Percentiles rank a stretch among this genome's conserved stretches.
These are phyloP conservation scores for Hordeum marinum DNA, from an alignment of 176 grass and related monocot genomes.

Conservation along the genomic window DNA sequence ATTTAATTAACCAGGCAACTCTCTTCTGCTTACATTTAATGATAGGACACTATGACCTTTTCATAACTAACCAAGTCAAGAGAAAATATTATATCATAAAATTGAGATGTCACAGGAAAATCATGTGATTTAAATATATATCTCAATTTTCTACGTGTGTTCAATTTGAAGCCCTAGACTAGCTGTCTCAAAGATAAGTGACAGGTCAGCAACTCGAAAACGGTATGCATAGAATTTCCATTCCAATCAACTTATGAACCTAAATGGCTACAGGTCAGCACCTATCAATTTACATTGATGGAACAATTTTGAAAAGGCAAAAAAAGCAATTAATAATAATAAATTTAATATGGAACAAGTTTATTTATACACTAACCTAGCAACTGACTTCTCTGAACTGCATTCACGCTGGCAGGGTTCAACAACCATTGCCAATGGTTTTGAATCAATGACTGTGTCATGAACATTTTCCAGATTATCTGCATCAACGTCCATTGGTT, in stretches of 20 bases:
- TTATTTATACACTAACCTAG: slow-evolving; percentile 56
- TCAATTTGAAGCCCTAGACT: background rate
- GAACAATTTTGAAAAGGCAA: background rate
- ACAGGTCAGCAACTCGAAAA: background rate
- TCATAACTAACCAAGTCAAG: background rate
- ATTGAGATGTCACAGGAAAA: background rate
- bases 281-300: background rate
- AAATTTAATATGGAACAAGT: background rate
- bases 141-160: background rate
- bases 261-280: background rate
- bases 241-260: background rate
- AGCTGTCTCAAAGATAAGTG: background rate
- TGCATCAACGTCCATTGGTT: slow-evolving; percentile 36
- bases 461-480: slow-evolving; percentile 22
- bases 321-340: background rate
- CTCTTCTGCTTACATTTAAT: background rate
- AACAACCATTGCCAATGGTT: slow-evolving; percentile 54
- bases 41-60: background rate
- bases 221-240: background rate
- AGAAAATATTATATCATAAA: background rate
- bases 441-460: slow-evolving; percentile 39
- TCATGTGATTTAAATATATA: background rate
- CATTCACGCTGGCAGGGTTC: slow-evolving; percentile 37
- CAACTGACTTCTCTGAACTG: slow-evolving; percentile 39
- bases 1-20: background rate